phyloP scores from a whole-genome alignment of 2,329 filamentous ascomycete genomes.

The Hypomyces perniciosus region DNA sequence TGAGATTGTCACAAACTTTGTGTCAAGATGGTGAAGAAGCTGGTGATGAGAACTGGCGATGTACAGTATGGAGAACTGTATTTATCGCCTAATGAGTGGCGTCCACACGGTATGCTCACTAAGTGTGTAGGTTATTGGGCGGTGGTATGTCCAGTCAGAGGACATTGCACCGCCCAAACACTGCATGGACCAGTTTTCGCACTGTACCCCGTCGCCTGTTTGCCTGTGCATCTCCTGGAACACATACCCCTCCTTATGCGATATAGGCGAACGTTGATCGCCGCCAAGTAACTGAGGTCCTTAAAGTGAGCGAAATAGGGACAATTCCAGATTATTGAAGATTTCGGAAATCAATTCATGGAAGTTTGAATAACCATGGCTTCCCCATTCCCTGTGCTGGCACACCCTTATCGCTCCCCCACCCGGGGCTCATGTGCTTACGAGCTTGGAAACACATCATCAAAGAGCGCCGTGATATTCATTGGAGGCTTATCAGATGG shows the following conservation, averaged over 20 bases:
- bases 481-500: constrained; percentile 67
- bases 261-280: too few species aligned
- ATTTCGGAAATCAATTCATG: neutral
- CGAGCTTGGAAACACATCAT: constrained; percentile 35
- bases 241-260: neutral
- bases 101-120: neutral
- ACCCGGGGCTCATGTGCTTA: constrained; percentile 39
- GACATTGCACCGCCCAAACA: too few species aligned
- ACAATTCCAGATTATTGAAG: neutral
- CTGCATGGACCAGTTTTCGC: neutral
- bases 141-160: too few species aligned
- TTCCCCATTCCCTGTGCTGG: constrained; percentile 36
- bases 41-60: too few species aligned
- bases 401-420: constrained; percentile 41
- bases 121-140: neutral
- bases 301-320: too few species aligned
- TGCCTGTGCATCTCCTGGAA: neutral
- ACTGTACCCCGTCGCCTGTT: neutral
- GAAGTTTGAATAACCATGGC: constrained; percentile 19
- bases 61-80: too few species aligned
- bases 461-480: constrained; percentile 58
- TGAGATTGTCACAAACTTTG: too few species aligned
- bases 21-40: too few species aligned
- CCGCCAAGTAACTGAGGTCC: too few species aligned
- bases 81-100: too few species aligned